These are phyloP conservation scores for Trichoderma afroharzianum DNA, from an alignment of 2,329 filamentous ascomycete species.

Conservation along the genomic window DNA sequence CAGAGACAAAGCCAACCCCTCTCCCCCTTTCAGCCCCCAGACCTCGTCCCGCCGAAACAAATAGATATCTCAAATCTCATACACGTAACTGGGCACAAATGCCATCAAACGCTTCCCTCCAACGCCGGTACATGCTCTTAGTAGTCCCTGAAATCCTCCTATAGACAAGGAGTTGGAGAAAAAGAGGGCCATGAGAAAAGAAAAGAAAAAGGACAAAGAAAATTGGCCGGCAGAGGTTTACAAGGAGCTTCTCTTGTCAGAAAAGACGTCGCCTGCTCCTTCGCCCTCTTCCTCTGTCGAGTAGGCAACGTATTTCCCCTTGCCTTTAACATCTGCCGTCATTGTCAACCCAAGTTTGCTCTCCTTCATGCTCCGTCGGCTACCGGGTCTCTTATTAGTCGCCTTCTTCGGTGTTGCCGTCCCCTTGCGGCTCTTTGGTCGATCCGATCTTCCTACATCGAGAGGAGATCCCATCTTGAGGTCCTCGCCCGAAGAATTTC, in stretches of 20 bases:
- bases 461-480: slow-evolving; percentile 27
- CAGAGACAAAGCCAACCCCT: not conserved
- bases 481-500: slow-evolving; percentile 50
- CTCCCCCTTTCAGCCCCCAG: not conserved
- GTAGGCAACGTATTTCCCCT: slow-evolving; percentile 45
- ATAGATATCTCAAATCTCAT: not conserved
- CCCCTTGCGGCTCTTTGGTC: slow-evolving; percentile 28
- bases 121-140: slow-evolving; percentile 10
- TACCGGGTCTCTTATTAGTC: slow-evolving; percentile 33
- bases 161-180: not conserved
- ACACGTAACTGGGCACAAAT: not conserved
- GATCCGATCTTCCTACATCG: slow-evolving; percentile 35
- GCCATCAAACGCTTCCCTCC: slow-evolving; percentile 12
- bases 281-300: slow-evolving; percentile 36
- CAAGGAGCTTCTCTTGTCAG: slow-evolving; percentile 41
- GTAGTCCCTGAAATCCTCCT: not conserved
- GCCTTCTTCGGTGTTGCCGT: slow-evolving; percentile 28
- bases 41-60: not conserved
- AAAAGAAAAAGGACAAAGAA: not conserved
- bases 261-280: slow-evolving; percentile 29
- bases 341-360: slow-evolving; percentile 28
- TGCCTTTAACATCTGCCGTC: slow-evolving; percentile 39
- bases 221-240: slow-evolving; percentile 22
- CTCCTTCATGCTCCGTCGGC: slow-evolving; percentile 43
- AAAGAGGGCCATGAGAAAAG: not conserved